Base-by-base conservation (phyloP, 768 basidiomycete species). In the Russula sp. region DNA sequence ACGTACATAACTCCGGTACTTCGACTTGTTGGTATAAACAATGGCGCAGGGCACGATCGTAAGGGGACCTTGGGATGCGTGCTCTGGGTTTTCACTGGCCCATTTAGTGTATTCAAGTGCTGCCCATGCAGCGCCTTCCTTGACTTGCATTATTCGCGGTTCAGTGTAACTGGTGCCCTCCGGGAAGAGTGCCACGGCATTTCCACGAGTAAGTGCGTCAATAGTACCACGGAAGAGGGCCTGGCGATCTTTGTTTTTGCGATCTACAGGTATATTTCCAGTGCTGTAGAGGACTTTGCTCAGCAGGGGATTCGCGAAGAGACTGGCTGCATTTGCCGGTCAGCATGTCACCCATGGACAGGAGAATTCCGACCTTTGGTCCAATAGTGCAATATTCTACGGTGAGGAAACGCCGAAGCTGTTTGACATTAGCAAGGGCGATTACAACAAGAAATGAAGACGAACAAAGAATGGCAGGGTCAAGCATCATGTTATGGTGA, bases 261-360 rank as follows among this genome's bases (percentile, higher is more conserved):
- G 85, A 75, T 97, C 95, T 40, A 98, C 96, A 26, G 96, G 94
- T 68, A 99, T 95, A 75, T 97, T 97, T n/a, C 97, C 95, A 2
- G 96, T 90, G 65, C 90, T 89, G 59, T 83, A 83, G 10, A 98
- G 80, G 63, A 98, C 82, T 67, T 84, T 87, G 30, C 82, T 81
- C 62, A 88, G 77, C 11, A 85, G 74, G 3, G 92, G 92, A 73
- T 97, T 89, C 20, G 77, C 82, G 74, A 96, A 98, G 51, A 99
- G 79, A 53, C 84, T 82, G 26, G 89, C 89, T 69, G 46, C 64
- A 38, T 68, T 28, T 30, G 18, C 26, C 22, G 22, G 40, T 65
- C 22, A 52, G 50, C 48, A 65, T 56, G 66, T 65, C 38, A 63
- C 63, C 13, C 48, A 58, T 62, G 59, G 42, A 48, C 67, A 46